Base-by-base conservation (phyloP, 768 basidiomycete species). In the Tricholoma matsutake region DNA sequence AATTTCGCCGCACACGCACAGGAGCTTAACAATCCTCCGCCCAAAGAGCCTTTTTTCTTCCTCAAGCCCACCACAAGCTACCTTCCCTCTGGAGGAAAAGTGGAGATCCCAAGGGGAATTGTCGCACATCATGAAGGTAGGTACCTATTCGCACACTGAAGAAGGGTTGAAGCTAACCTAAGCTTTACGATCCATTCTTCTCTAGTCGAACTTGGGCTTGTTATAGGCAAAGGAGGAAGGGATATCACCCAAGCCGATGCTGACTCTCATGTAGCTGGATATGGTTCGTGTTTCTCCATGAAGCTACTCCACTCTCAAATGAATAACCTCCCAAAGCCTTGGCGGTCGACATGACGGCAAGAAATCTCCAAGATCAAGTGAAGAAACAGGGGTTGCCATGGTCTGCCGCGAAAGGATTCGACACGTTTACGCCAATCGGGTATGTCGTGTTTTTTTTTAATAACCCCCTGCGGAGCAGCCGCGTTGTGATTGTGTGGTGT, bases 21-120 rank as follows among this genome's bases (percentile, higher is more conserved):
- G 74, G 97, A 99, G 70, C 83, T 98, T 35, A 89, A 87, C 69
- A 98, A 98, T 71, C 78, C 89, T 5, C 76, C 88, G 5, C 96
- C 96, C 0, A 91, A 87, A 71, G 96, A 98, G 70, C 97, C 97
- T 0, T 98, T 99, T 81, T 96, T 98, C 83, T 99, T 99, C 80
- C 77, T 98, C 28, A 99, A 99, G 75, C 97, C 96, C 7, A 98
- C 97, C 4, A 87, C 89, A 11, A 93, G 90, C 70, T 98, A 96
- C 69, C 69, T 98, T 22, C 68, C 78, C 20, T 85, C 86, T 14
- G 92, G 91, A 0, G 94, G 92, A 1, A 81, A 83, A 35, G 77
- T 98, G 18, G 92, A 98, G 76, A 89, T 98, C 35, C 97, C 97
- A 0, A 75, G 70, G 28, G 96, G 96, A 5, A 82, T 96, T 35